phyloP scores from a whole-genome alignment of 2,329 filamentous ascomycete species.

The Amylocarpus encephaloides region DNA sequence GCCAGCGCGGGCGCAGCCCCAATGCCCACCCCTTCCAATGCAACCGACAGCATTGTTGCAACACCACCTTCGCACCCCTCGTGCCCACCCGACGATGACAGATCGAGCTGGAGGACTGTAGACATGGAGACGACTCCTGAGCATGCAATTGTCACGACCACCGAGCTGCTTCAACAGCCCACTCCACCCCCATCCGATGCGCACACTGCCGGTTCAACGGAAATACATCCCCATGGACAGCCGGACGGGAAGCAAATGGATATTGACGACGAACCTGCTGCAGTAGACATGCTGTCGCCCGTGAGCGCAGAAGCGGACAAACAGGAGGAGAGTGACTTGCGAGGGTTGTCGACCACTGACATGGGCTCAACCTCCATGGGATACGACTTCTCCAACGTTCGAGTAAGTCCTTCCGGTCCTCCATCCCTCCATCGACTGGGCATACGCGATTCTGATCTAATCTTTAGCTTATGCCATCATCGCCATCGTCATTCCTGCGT shows the following conservation, averaged over 20 bases:
- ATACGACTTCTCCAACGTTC: slow-evolving; percentile 48
- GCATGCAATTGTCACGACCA: slow-evolving; percentile 22
- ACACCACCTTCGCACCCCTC: slow-evolving; percentile 30
- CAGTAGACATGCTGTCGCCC: slow-evolving; percentile 29
- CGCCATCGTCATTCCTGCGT: slow-evolving; percentile 80
- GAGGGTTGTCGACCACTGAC: slow-evolving; percentile 27
- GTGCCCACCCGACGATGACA: slow-evolving; percentile 39
- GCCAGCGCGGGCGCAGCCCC: slow-evolving; percentile 29
- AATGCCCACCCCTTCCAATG: slow-evolving; percentile 32
- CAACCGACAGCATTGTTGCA: slow-evolving; percentile 22
- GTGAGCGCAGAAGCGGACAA: slow-evolving; percentile 35
- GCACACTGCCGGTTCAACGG: slow-evolving; percentile 24
- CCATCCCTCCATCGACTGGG: too few species aligned
- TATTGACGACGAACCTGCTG: slow-evolving; percentile 34
- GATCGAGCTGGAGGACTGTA: slow-evolving; percentile 30
- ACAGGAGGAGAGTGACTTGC: slow-evolving; percentile 31
- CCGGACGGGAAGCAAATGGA: slow-evolving; percentile 36
- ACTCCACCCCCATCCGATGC: slow-evolving; percentile 25
- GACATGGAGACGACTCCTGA: slow-evolving; percentile 30
- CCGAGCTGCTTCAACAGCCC: slow-evolving; percentile 25
- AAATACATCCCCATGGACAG: slow-evolving; percentile 32
- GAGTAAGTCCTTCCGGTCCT: slow-evolving; percentile 38
- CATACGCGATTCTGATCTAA: slow-evolving; percentile 5
- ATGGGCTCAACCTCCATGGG: slow-evolving; percentile 41
- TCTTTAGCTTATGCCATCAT: slow-evolving; percentile 51